These are phyloP conservation scores for Haberlea rhodopensis DNA, from an alignment of 257 asterid species.

Conservation along the genomic window DNA sequence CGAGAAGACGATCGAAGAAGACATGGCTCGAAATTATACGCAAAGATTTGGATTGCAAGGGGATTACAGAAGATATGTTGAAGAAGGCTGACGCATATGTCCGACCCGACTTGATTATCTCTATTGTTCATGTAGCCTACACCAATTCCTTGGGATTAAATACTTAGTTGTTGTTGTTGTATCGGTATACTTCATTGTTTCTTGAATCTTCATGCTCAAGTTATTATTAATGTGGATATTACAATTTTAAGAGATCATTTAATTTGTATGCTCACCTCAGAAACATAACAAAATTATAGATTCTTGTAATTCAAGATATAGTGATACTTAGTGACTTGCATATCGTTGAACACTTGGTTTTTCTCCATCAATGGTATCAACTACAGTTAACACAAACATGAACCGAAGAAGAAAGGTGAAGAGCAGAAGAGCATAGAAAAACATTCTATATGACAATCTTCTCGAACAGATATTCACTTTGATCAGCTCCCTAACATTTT, in stretches of 20 bases:
- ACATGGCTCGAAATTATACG: too few species aligned
- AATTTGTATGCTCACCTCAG: background rate
- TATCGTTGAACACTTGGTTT: slow-evolving; percentile 50
- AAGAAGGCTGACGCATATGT: too few species aligned
- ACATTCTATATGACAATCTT: slow-evolving; percentile 60
- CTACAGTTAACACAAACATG: slow-evolving; percentile 67
- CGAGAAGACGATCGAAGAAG: too few species aligned
- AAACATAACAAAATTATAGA: background rate
- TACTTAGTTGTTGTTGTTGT: too few species aligned
- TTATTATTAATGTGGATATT: background rate
- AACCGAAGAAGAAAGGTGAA: slow-evolving; percentile 75
- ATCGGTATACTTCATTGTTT: too few species aligned
- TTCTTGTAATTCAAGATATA: background rate
- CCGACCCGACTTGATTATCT: too few species aligned
- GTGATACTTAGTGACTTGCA: slow-evolving; percentile 36
- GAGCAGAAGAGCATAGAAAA: slow-evolving; percentile 65
- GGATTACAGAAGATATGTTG: too few species aligned
- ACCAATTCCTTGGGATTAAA: too few species aligned
- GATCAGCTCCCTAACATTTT: slow-evolving; percentile 65
- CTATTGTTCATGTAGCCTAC: too few species aligned
- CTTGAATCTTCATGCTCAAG: background rate
- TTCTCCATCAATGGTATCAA: slow-evolving; percentile 68
- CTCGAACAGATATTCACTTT: slow-evolving; percentile 71
- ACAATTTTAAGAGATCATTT: background rate
- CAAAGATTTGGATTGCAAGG: too few species aligned